Evolutionary conservation across 2,329 filamentous ascomycete species (phyloP).

Genomic region (Thelonectria rubi): DNA sequence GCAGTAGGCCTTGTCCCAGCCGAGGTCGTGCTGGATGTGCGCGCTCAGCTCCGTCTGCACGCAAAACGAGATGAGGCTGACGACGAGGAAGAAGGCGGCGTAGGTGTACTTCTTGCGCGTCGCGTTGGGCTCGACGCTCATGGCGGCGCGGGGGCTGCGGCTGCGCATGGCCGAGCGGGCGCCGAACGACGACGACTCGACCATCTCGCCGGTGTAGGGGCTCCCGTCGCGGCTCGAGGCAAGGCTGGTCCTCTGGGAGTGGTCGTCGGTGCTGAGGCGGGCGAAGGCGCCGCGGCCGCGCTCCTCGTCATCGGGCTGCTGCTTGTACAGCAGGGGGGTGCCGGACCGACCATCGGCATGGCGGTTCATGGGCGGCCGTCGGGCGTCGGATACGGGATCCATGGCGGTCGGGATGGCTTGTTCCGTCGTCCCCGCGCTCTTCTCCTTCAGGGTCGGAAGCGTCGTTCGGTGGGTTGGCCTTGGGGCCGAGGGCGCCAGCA

Average conservation of each 20-base stretch:
- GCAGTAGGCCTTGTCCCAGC: conserved; percentile 99
- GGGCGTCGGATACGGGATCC: conserved; percentile 50
- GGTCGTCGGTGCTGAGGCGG: conserved; percentile 24
- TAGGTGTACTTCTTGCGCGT: conserved; percentile 87
- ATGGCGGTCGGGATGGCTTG: conserved; percentile 45
- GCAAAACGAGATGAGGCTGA: conserved; percentile 88
- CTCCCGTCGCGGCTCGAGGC: conserved; percentile 39
- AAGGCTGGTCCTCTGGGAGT: conserved; percentile 28
- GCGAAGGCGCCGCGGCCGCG: conserved; percentile 38
- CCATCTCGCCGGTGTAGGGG: conserved; percentile 42
- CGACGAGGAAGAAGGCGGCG: conserved; percentile 81
- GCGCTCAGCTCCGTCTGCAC: conserved; percentile 95
- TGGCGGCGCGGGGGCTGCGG: conserved; percentile 70
- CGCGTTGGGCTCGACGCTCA: conserved; percentile 46
- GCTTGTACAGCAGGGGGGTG: conserved; percentile 53
- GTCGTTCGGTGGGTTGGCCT: conserved; percentile 38
- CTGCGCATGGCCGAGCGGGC: conserved; percentile 76
- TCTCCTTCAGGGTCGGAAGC: conserved; percentile 44
- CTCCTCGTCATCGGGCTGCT: conserved; percentile 43
- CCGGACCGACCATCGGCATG: conserved; percentile 57
- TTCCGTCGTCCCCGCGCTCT: conserved; percentile 43
- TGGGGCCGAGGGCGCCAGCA: conserved; percentile 39
- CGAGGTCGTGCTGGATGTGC: conserved; percentile 90
- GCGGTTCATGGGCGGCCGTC: conserved; percentile 57
- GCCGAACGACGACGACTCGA: conserved; percentile 42